Conservation (phyloP, 805 yeast species). For the Candida nemodendra region DNA sequence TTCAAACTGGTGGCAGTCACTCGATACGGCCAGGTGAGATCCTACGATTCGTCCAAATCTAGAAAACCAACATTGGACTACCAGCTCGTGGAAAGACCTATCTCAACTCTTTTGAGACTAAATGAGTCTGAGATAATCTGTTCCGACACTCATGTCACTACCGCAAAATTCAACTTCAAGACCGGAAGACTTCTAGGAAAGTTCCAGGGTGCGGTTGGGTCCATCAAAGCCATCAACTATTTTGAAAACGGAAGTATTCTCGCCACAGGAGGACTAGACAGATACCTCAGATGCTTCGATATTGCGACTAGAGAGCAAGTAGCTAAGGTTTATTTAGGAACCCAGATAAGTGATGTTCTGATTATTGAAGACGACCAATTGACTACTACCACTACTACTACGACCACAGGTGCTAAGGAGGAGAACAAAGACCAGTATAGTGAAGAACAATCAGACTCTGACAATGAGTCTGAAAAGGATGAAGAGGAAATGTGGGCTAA, state of each 20-base stretch:
- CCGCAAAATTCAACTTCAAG: conserved; percentile 53
- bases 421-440: conserved; percentile 39
- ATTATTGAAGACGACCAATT: conserved; percentile 46
- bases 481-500: conserved; percentile 35
- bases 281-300: conserved; percentile 80
- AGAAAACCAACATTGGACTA: conserved; percentile 63
- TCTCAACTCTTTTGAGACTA: conserved; percentile 41
- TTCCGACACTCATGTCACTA: conserved; percentile 68
- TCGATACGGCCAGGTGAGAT: conserved; percentile 69
- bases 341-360: conserved; percentile 57
- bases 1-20: conserved; percentile 66
- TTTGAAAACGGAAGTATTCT: conserved; percentile 42
- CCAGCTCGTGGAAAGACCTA: conserved; percentile 54
- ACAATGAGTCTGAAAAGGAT: conserved; percentile 35
- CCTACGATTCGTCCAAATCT: conserved; percentile 67
- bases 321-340: conserved; percentile 74
- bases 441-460: conserved; percentile 32
- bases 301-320: conserved; percentile 53
- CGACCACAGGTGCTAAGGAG: conserved; percentile 18
- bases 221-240: conserved; percentile 47
- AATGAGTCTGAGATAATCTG: conserved; percentile 51
- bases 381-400: conserved; percentile 27
- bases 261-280: conserved; percentile 82
- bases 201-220: conserved; percentile 75
- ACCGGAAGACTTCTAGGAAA: conserved; percentile 63